Evolutionary conservation across 2,329 filamentous ascomycete species (phyloP).

Genomic region (Rhinocladiella similis): DNA sequence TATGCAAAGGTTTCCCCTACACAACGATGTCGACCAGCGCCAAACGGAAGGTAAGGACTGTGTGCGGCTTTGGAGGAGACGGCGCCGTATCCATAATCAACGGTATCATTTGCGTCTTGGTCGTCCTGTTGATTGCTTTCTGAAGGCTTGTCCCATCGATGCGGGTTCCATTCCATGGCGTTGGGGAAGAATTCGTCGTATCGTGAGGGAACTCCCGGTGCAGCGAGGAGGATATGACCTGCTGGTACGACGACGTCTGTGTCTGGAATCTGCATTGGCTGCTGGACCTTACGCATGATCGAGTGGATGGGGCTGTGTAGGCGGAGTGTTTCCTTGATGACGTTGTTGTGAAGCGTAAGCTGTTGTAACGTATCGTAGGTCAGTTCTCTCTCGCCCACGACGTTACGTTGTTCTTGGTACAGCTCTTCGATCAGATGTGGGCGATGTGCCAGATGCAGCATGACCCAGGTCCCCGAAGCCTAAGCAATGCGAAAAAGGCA

Average conservation of each 20-base stretch:
- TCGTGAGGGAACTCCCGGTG: constrained; percentile 71
- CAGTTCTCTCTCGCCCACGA: constrained; percentile 73
- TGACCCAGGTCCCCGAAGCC: constrained; percentile 80
- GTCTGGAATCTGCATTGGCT: constrained; percentile 73
- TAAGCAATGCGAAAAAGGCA: background rate
- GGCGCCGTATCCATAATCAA: constrained; percentile 90
- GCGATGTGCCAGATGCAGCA: constrained; percentile 74
- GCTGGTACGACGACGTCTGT: constrained; percentile 71
- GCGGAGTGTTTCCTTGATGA: constrained; percentile 89
- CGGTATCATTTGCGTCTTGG: constrained; percentile 58
- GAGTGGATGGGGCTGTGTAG: constrained; percentile 92
- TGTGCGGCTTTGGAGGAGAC: constrained; percentile 80
- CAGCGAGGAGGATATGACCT: constrained; percentile 76
- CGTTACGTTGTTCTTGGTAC: constrained; percentile 75
- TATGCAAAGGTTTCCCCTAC: constrained; percentile 78
- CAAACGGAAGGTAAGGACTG: constrained; percentile 73
- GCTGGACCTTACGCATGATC: constrained; percentile 89
- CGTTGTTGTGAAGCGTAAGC: constrained; percentile 77
- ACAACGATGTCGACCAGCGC: constrained; percentile 70
- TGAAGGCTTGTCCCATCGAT: constrained; percentile 60
- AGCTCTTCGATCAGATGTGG: constrained; percentile 81
- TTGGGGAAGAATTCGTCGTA: constrained; percentile 63
- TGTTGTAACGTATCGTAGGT: constrained; percentile 75
- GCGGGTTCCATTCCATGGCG: constrained; percentile 60
- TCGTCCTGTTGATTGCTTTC: constrained; percentile 57